Evolutionary conservation across 148 eudicot species (phyloP).

Genomic region (Arbutus unedo): DNA sequence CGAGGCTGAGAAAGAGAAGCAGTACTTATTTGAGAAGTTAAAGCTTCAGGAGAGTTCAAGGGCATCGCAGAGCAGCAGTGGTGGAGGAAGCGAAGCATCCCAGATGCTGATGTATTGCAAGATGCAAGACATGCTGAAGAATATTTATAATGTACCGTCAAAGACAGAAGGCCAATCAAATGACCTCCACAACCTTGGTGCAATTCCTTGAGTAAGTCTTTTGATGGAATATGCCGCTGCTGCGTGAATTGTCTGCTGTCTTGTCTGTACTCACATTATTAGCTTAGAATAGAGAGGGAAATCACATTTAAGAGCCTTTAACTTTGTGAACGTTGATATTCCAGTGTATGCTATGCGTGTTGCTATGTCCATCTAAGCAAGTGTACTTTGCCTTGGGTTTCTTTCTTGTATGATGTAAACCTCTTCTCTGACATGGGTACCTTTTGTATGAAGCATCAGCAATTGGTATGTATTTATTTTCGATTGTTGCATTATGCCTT

Average conservation of each 20-base stretch:
- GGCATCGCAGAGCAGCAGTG: constrained; percentile 35
- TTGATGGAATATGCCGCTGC: neutral
- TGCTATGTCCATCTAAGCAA: neutral
- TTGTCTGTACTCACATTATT: neutral
- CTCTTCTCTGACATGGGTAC: constrained; percentile 6
- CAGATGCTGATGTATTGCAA: constrained; percentile 41
- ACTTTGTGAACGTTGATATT: neutral
- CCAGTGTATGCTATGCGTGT: neutral
- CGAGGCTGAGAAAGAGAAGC: constrained; percentile 75
- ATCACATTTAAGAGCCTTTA: neutral
- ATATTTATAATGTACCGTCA: neutral
- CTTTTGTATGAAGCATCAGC: neutral
- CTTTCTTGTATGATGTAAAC: constrained; percentile 8
- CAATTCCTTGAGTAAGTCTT: constrained; percentile 5
- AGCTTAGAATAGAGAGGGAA: neutral
- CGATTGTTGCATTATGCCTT: neutral
- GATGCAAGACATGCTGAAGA: constrained; percentile 3
- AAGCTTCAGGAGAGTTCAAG: constrained; percentile 60
- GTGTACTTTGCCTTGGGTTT: neutral
- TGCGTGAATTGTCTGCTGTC: neutral
- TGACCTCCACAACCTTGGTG: constrained; percentile 9
- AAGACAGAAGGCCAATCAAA: constrained; percentile 8
- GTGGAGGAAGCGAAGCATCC: constrained; percentile 34
- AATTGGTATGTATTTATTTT: neutral
- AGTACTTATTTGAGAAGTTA: constrained; percentile 52